These are phyloP conservation scores for Sordariomycetes sp. DNA, from an alignment of 2,329 filamentous ascomycete species.

Conservation along the genomic window DNA sequence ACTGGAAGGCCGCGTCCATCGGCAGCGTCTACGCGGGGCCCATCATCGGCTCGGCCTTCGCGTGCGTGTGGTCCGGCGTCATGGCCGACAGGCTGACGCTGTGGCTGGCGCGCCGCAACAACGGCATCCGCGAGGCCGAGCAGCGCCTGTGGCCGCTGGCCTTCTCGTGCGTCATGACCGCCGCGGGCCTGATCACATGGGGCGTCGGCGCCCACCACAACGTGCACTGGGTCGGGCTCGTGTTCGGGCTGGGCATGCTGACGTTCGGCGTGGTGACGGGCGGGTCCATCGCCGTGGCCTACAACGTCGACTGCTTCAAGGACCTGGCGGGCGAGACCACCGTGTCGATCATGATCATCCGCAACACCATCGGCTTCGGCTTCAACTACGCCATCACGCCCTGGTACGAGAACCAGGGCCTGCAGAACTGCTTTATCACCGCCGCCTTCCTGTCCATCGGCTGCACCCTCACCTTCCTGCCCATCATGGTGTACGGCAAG, in stretches of 20 bases:
- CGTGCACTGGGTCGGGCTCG: constrained; percentile 21
- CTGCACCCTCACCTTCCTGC: constrained; percentile 14
- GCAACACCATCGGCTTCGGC: constrained; percentile 13
- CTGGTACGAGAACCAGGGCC: constrained; percentile 25
- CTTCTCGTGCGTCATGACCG: constrained; percentile 24
- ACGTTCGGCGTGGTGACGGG: constrained; percentile 19
- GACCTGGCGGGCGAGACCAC: constrained; percentile 20
- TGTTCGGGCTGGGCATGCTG: constrained; percentile 19
- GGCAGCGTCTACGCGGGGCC: constrained; percentile 19
- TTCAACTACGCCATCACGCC: constrained; percentile 19
- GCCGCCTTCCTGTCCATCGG: constrained; percentile 23
- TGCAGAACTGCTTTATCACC: constrained; percentile 30
- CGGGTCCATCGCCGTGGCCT: constrained; percentile 18
- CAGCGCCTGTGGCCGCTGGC: constrained; percentile 20
- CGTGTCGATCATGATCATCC: constrained; percentile 20
- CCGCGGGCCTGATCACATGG: constrained; percentile 32
- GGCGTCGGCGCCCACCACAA: constrained; percentile 28
- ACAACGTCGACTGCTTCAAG: constrained; percentile 22
- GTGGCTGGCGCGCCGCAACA: constrained; percentile 19
- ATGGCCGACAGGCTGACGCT: constrained; percentile 20
- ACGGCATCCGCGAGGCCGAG: constrained; percentile 22
- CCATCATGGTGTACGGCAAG: constrained; percentile 30
- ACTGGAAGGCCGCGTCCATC: constrained; percentile 18
- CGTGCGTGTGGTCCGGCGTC: constrained; percentile 16
- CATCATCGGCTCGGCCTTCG: constrained; percentile 12